phyloP scores from a whole-genome alignment of 2,329 filamentous ascomycete species.

The Colletotrichum plurivorum region DNA sequence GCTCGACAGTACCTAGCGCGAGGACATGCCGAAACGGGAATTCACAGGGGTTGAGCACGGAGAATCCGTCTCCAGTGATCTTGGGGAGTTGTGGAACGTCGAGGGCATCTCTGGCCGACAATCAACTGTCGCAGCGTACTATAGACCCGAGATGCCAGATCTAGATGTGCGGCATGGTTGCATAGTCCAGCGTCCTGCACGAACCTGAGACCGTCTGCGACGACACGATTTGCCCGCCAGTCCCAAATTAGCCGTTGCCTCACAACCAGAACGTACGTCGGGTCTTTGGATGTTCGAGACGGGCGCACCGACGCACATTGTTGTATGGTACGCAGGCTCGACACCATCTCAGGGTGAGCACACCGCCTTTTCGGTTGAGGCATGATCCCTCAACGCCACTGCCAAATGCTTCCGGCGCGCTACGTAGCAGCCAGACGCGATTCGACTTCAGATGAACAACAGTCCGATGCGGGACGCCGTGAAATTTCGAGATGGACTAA shows the following conservation, averaged over 20 bases:
- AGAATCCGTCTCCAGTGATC: conserved; percentile 1
- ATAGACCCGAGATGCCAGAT: conserved; percentile 24
- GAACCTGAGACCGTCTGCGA: not conserved
- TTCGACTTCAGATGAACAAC: conserved; percentile 20
- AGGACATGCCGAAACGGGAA: conserved; percentile 34
- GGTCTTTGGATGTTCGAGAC: conserved; percentile 16
- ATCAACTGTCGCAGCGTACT: not conserved
- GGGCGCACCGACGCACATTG: conserved; percentile 21
- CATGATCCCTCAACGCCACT: conserved; percentile 37
- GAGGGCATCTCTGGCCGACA: not conserved
- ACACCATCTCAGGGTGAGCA: conserved; percentile 35
- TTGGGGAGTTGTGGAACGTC: not conserved
- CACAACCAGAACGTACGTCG: not conserved
- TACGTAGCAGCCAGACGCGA: not conserved
- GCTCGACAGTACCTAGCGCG: conserved; percentile 22
- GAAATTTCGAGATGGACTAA: not conserved
- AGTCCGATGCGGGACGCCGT: conserved; percentile 6
- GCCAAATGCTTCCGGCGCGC: conserved; percentile 7
- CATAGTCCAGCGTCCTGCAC: conserved; percentile 21
- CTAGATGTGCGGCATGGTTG: conserved; percentile 38
- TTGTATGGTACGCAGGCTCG: conserved; percentile 30
- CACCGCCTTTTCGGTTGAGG: conserved; percentile 44
- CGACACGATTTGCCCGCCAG: conserved; percentile 20
- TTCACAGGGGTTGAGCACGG: conserved; percentile 4
- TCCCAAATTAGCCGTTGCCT: not conserved